Conservation (phyloP, 2,329 filamentous ascomycete species). For the Pseudogymnoascus sp. region DNA sequence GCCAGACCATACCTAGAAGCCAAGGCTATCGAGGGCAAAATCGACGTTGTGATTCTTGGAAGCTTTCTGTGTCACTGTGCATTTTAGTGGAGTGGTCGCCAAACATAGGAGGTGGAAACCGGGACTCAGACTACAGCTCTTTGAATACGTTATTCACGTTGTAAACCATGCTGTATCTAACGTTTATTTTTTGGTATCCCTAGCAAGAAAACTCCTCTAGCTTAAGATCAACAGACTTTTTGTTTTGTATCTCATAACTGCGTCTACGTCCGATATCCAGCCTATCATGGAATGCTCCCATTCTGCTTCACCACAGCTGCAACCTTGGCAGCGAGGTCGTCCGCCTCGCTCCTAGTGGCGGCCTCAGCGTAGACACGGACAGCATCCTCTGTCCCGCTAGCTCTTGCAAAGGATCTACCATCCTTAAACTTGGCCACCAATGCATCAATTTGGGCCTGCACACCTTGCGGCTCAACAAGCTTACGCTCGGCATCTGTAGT, state of each 20-base stretch:
- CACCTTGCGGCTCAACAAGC: constrained; percentile 67
- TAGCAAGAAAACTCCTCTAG: not conserved
- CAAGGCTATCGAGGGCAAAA: not conserved
- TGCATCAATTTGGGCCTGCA: constrained; percentile 79
- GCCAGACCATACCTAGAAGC: not conserved
- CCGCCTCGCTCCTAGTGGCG: constrained; percentile 77
- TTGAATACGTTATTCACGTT: not conserved
- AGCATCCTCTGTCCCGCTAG: constrained; percentile 91
- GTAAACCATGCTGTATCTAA: not conserved
- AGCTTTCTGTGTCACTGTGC: not conserved
- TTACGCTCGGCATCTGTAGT: constrained; percentile 88
- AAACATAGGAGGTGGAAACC: not conserved
- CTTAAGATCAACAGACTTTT: constrained; percentile 4
- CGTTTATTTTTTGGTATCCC: not conserved
- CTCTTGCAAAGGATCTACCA: constrained; percentile 82
- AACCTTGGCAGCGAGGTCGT: constrained; percentile 81
- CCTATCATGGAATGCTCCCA: constrained; percentile 12
- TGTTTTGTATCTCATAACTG: not conserved
- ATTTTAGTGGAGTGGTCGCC: not conserved
- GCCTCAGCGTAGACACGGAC: constrained; percentile 95
- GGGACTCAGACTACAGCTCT: not conserved
- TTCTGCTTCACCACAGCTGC: constrained; percentile 28
- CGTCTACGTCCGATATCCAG: not conserved
- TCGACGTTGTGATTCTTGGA: not conserved
- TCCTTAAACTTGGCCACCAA: constrained; percentile 85